phyloP scores from a whole-genome alignment of 176 grass and related monocot genomes.

The Hsuehochloa calcarea region DNA sequence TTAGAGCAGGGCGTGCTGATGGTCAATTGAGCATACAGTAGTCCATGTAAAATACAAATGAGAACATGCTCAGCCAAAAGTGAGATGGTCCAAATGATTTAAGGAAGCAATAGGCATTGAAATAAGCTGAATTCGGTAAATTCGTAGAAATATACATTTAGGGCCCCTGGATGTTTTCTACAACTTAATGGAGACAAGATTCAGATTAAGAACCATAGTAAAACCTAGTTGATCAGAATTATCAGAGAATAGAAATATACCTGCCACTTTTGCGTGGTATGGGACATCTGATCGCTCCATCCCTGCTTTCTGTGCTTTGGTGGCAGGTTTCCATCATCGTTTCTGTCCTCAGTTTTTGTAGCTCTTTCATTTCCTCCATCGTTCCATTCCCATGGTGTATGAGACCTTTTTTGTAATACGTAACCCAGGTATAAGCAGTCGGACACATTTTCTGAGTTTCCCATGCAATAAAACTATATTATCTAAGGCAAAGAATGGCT shows the following conservation, averaged over 20 bases:
- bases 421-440: not conserved
- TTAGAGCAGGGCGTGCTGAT: not conserved
- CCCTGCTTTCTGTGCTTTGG: constrained; percentile 37
- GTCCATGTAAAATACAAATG: not conserved
- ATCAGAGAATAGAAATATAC: constrained; percentile 22
- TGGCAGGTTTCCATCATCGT: constrained; percentile 45
- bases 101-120: not conserved
- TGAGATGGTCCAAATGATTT: not conserved
- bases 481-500: not conserved
- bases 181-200: not conserved
- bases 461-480: not conserved
- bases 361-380: constrained; percentile 37
- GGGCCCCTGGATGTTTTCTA: not conserved
- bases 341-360: constrained; percentile 34
- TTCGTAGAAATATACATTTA: not conserved
- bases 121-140: not conserved
- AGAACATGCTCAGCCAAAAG: not conserved
- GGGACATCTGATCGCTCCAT: constrained; percentile 42
- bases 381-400: constrained; percentile 8
- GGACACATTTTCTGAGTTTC: not conserved
- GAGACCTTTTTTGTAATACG: constrained; percentile 24
- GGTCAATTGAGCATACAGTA: not conserved
- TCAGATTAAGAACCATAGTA: not conserved
- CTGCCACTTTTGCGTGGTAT: constrained; percentile 51
- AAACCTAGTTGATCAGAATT: not conserved